Evolutionary conservation across 2,329 filamentous ascomycete species (phyloP).

Genomic region (Ustilaginoidea virens): DNA sequence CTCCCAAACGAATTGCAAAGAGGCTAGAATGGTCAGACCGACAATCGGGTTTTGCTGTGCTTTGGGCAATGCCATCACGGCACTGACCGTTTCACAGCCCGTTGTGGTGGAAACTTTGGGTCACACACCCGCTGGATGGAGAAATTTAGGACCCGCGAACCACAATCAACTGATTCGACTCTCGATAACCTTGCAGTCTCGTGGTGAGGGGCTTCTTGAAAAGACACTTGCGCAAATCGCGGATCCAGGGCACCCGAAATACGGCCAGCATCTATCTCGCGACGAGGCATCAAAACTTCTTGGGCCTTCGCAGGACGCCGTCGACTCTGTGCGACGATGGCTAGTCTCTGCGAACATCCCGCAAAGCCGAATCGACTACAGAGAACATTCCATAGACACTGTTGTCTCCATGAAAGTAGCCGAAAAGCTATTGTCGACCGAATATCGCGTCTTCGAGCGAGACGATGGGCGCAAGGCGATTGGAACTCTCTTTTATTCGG

Average conservation of each 20-base stretch:
- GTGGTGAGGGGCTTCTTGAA: conserved; percentile 19
- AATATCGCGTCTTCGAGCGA: conserved; percentile 22
- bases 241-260: conserved; percentile 27
- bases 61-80: background rate
- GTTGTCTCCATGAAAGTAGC: conserved; percentile 22
- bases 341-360: conserved; percentile 22
- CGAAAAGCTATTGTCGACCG: conserved; percentile 29
- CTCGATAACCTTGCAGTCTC: conserved; percentile 15
- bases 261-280: conserved; percentile 32
- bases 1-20: too few relatives aligned
- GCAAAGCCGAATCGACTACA: conserved; percentile 18
- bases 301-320: conserved; percentile 22
- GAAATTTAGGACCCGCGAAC: conserved; percentile 7
- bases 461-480: conserved; percentile 24
- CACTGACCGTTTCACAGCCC: conserved; percentile 1
- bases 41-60: background rate
- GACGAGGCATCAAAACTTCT: conserved; percentile 33
- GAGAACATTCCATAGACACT: conserved; percentile 26
- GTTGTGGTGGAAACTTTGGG: conserved; percentile 9
- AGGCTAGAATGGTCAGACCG: background rate
- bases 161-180: conserved; percentile 11
- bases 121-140: conserved; percentile 10
- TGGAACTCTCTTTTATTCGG: conserved; percentile 21
- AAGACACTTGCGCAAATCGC: conserved; percentile 31
- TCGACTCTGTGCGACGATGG: conserved; percentile 28